Conservation (phyloP, 176 grass and related monocot species). For the Eremochloa ophiuroides region DNA sequence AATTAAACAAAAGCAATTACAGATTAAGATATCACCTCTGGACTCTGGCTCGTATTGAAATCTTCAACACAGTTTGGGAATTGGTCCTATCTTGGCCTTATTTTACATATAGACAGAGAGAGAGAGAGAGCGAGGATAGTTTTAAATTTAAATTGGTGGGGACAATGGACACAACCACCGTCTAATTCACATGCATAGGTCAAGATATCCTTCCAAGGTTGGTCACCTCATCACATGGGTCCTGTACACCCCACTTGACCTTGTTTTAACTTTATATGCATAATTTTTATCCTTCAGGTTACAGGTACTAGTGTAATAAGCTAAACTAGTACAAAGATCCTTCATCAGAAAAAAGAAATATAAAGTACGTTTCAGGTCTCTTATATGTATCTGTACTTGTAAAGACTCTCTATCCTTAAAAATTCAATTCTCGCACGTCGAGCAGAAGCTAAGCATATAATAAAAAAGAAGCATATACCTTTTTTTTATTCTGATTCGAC, state of each 20-base stretch:
- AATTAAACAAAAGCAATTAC: not conserved
- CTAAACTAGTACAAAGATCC: not conserved
- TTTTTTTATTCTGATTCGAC: not conserved
- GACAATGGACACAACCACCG: conserved; percentile 1
- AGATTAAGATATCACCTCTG: not conserved
- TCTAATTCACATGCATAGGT: conserved; percentile 22
- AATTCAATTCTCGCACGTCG: not conserved
- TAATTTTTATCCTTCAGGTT: not conserved
- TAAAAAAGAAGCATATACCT: not conserved
- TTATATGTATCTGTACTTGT: too few species aligned
- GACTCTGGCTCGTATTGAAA: not conserved
- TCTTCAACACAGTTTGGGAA: not conserved
- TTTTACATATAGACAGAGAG: not conserved
- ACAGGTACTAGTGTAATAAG: not conserved
- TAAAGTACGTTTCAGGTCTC: not conserved
- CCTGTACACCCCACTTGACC: conserved; percentile 5
- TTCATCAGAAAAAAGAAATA: not conserved
- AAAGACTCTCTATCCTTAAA: not conserved
- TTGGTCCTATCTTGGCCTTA: not conserved
- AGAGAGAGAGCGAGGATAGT: not conserved
- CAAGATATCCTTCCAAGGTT: conserved; percentile 17
- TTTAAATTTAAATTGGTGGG: not conserved
- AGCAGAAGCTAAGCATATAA: not conserved
- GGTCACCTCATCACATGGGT: conserved; percentile 35
- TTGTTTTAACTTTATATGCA: not conserved